Evolutionary conservation across 208 protist genomes (phyloP).

Genomic region (Trypanosoma theileri): DNA sequence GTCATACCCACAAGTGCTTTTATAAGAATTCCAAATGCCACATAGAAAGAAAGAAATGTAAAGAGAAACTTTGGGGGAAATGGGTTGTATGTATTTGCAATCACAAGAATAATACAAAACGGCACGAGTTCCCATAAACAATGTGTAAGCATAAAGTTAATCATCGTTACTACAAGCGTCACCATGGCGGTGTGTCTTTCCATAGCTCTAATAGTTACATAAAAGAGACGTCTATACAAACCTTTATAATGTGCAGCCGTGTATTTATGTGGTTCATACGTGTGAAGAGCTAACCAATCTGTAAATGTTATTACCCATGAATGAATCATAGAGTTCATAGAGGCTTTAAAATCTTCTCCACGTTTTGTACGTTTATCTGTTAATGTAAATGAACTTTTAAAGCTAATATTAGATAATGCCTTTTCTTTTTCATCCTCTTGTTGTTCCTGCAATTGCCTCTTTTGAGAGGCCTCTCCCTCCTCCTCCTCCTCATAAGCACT

Average conservation of each 20-base stretch:
- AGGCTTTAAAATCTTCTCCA: slow-evolving; percentile 7
- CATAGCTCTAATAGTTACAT: slow-evolving; percentile 26
- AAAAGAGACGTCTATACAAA: slow-evolving; percentile 25
- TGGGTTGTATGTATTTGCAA: slow-evolving; percentile 51
- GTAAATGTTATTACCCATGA: slow-evolving; percentile 10
- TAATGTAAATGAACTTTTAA: not conserved
- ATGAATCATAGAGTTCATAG: not conserved
- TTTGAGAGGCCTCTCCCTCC: not conserved
- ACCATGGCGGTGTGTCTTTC: slow-evolving; percentile 41
- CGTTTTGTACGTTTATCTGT: not conserved
- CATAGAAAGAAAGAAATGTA: slow-evolving; percentile 31
- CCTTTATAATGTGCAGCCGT: slow-evolving; percentile 12
- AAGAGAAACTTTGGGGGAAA: slow-evolving; percentile 43
- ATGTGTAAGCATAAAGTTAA: slow-evolving; percentile 45
- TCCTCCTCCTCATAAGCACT: not conserved
- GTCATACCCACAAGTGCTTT: slow-evolving; percentile 37
- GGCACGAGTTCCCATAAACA: slow-evolving; percentile 48
- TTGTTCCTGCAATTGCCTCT: not conserved
- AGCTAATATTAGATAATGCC: not conserved
- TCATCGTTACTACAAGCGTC: slow-evolving; percentile 32
- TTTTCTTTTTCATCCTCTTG: not conserved
- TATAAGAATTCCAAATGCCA: slow-evolving; percentile 39
- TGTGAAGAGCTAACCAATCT: slow-evolving; percentile 40
- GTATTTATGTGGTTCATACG: slow-evolving; percentile 41
- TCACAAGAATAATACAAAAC: slow-evolving; percentile 43